Conservation (phyloP, 495 filamentous ascomycete species). For the Tuber brumale region DNA sequence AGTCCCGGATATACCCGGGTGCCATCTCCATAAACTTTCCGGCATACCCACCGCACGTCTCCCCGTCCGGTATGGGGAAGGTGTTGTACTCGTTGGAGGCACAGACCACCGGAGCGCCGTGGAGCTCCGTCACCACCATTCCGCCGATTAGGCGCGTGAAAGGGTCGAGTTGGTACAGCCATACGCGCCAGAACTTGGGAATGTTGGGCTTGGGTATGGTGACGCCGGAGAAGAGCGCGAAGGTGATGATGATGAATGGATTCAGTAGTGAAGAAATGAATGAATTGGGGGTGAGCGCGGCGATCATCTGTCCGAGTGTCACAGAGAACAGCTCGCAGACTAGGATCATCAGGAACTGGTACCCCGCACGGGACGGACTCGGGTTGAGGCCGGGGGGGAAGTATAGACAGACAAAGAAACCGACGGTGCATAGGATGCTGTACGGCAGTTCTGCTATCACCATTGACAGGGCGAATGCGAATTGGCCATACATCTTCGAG, state of each 20-base stretch:
- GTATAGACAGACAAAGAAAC: slow-evolving; percentile 70
- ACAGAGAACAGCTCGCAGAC: slow-evolving; percentile 73
- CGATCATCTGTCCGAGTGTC: slow-evolving; percentile 61
- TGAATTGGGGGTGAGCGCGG: slow-evolving; percentile 60
- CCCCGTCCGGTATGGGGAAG: slow-evolving; percentile 56
- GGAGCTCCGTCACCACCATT: slow-evolving; percentile 68
- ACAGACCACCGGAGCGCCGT: slow-evolving; percentile 58
- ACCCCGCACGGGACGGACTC: slow-evolving; percentile 58
- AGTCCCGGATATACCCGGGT: slow-evolving; percentile 56
- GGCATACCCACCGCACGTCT: slow-evolving; percentile 63
- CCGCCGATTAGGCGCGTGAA: slow-evolving; percentile 78
- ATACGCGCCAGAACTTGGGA: slow-evolving; percentile 68
- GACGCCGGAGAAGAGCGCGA: slow-evolving; percentile 78
- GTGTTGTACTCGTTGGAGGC: slow-evolving; percentile 51
- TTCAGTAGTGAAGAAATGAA: slow-evolving; percentile 69
- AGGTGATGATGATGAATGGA: slow-evolving; percentile 71
- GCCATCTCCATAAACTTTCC: slow-evolving; percentile 59
- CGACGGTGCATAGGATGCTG: slow-evolving; percentile 62
- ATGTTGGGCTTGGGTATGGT: slow-evolving; percentile 69
- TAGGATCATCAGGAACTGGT: slow-evolving; percentile 75
- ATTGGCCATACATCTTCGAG: slow-evolving; percentile 68
- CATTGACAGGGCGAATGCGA: slow-evolving; percentile 65
- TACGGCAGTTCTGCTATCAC: slow-evolving; percentile 73
- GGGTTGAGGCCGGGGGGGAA: slow-evolving; percentile 61
- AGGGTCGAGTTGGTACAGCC: slow-evolving; percentile 77